phyloP scores from a whole-genome alignment of 2,329 filamentous ascomycete species.

The Exophiala calicioides region DNA sequence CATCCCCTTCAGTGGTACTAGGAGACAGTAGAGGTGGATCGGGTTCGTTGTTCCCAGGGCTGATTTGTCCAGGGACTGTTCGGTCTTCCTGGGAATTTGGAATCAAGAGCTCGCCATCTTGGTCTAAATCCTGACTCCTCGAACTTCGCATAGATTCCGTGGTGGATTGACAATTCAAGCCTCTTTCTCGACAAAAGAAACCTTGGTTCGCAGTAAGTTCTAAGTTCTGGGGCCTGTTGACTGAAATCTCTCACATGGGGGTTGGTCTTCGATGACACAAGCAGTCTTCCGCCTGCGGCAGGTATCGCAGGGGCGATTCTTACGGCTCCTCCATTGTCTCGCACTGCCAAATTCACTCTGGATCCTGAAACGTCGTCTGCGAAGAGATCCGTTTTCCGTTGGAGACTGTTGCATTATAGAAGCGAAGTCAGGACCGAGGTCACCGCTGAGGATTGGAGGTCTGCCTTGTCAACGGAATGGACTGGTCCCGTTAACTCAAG shows the following conservation, averaged over 20 bases:
- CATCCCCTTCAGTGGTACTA: neutral
- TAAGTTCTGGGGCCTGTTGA: neutral
- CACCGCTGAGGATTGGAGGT: neutral
- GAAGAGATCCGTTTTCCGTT: conserved; percentile 5
- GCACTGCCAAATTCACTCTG: conserved; percentile 22
- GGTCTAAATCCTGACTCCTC: conserved; percentile 9
- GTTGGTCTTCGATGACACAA: conserved; percentile 48
- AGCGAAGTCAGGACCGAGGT: neutral
- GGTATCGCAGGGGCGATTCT: conserved; percentile 50
- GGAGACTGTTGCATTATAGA: conserved; percentile 10
- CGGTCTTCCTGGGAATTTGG: neutral
- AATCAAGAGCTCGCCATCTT: conserved; percentile 12
- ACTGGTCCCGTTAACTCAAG: no score
- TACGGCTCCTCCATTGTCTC: conserved; percentile 42
- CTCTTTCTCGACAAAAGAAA: conserved; percentile 33
- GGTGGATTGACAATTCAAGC: conserved; percentile 32
- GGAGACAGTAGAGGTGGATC: conserved; percentile 10
- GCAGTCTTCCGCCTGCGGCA: conserved; percentile 51
- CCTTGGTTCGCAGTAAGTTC: conserved; percentile 23
- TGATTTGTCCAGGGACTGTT: conserved; percentile 9
- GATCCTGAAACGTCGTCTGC: conserved; percentile 21
- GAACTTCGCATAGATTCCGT: conserved; percentile 23
- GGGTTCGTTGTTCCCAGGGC: conserved; percentile 5
- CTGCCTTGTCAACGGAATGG: no score
- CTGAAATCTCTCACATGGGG: conserved; percentile 44